A percentile compares a stretch with the other conserved stretches of the same genome.
Evolutionary conservation across 192 early-diverging fungal genomes (phyloP).

Genomic region (Entomortierella chlamydospora): DNA sequence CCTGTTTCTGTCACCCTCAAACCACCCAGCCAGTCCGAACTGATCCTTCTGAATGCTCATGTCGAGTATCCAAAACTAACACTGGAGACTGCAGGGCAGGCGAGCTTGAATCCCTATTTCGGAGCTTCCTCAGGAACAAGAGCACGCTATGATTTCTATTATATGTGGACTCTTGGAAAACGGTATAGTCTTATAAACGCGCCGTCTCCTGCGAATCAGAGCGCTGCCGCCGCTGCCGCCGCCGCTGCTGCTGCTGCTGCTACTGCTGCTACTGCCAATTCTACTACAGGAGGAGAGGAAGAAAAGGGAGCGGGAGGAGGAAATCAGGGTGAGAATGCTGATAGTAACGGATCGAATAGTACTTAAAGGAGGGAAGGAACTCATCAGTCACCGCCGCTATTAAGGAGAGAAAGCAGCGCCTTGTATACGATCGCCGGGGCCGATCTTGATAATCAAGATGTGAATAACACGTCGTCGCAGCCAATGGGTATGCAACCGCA

Average conservation of each 20-base stretch:
- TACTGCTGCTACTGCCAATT: not conserved
- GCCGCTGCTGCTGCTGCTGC: not conserved
- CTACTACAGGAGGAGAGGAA: not conserved
- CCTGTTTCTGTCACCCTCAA: constrained; percentile 35
- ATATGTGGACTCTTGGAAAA: constrained; percentile 42
- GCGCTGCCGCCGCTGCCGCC: not conserved
- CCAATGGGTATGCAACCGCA: not conserved
- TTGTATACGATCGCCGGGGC: not conserved
- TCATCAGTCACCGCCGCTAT: not conserved
- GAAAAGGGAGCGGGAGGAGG: not conserved
- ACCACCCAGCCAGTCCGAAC: constrained; percentile 32
- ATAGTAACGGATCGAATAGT: not conserved
- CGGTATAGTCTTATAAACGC: constrained; percentile 30
- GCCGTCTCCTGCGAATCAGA: not conserved
- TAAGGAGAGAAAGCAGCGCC: constrained; percentile 4
- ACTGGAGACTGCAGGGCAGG: constrained; percentile 42
- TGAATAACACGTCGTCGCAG: not conserved
- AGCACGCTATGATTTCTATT: constrained; percentile 42
- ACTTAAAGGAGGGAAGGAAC: not conserved
- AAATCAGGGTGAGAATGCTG: not conserved
- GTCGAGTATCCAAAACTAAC: constrained; percentile 50
- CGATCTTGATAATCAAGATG: not conserved
- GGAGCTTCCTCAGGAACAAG: constrained; percentile 32
- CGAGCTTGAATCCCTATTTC: constrained; percentile 43
- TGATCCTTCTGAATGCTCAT: constrained; percentile 42